Conservation (phyloP, 1,284 basidiomycete genomes). For the Cutaneotrichosporon mucoides region DNA sequence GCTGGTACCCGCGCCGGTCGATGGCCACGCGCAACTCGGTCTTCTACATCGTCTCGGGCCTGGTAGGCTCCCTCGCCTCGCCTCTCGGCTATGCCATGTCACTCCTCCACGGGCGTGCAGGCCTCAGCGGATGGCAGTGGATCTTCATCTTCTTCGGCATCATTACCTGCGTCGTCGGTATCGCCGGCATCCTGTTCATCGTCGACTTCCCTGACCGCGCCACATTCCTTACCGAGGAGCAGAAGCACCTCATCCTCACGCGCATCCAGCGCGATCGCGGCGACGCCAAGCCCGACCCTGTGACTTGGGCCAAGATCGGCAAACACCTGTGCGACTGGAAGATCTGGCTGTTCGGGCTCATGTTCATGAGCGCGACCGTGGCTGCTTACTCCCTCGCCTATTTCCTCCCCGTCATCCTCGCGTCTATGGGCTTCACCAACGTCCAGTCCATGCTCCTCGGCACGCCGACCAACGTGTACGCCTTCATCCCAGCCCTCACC, state of each 20-base stretch:
- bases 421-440: conserved; percentile 43
- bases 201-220: conserved; percentile 21
- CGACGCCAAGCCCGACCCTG: conserved; percentile 47
- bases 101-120: conserved; percentile 7
- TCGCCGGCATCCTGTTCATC: conserved; percentile 5
- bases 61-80: conserved; percentile 11
- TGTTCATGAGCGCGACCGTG: conserved; percentile 38
- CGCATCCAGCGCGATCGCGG: conserved; percentile 22
- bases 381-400: conserved; percentile 28
- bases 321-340: conserved; percentile 47
- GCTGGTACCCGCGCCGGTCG: conserved; percentile 52
- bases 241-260: conserved; percentile 9
- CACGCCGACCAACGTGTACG: conserved; percentile 46
- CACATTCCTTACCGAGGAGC: conserved; percentile 9
- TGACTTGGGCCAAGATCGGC: conserved; percentile 41
- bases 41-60: conserved; percentile 46
- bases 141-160: conserved; percentile 16
- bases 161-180: conserved; percentile 12
- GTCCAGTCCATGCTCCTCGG: conserved; percentile 39
- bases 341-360: conserved; percentile 50
- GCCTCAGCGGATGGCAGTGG: conserved; percentile 16
- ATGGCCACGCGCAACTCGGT: conserved; percentile 42
- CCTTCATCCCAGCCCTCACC: conserved; percentile 40
- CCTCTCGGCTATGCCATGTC: conserved; percentile 12
- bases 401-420: conserved; percentile 51